Conservation (phyloP, 306 rosid species). For the Sophora flavescens region DNA sequence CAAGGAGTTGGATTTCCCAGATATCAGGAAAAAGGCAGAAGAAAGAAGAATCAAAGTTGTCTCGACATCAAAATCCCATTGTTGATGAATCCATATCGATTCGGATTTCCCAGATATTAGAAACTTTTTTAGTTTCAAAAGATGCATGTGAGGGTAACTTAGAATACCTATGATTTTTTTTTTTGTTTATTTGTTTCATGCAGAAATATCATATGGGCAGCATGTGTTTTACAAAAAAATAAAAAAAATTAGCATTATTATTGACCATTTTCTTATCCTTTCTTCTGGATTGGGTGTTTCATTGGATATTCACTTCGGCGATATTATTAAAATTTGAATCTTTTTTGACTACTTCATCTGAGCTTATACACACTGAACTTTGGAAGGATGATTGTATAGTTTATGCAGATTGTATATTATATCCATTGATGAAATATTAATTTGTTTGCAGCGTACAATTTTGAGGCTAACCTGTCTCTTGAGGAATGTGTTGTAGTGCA, state of each 20-base stretch:
- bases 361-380: neutral
- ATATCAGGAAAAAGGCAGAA: slow-evolving; percentile 47
- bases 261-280: neutral
- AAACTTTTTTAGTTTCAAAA: slow-evolving; percentile 49
- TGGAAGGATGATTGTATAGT: neutral
- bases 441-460: slow-evolving; percentile 64
- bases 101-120: slow-evolving; percentile 45
- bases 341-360: neutral
- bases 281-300: neutral
- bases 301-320: slow-evolving; percentile 21
- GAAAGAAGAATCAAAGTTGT: neutral
- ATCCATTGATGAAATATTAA: slow-evolving; percentile 27
- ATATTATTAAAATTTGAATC: neutral
- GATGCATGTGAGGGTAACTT: slow-evolving; percentile 49
- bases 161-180: slow-evolving; percentile 16
- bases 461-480: slow-evolving; percentile 59
- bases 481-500: slow-evolving; percentile 73
- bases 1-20: slow-evolving; percentile 14
- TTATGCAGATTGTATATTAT: slow-evolving; percentile 14
- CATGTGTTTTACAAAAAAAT: neutral
- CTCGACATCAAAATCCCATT: slow-evolving; percentile 25
- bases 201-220: neutral
- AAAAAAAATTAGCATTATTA: neutral
- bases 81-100: slow-evolving; percentile 45
- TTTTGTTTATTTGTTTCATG: slow-evolving; percentile 11